These are phyloP conservation scores for Pistacia integerrima DNA, from an alignment of 345 rosid genomes.

Conservation along the genomic window DNA sequence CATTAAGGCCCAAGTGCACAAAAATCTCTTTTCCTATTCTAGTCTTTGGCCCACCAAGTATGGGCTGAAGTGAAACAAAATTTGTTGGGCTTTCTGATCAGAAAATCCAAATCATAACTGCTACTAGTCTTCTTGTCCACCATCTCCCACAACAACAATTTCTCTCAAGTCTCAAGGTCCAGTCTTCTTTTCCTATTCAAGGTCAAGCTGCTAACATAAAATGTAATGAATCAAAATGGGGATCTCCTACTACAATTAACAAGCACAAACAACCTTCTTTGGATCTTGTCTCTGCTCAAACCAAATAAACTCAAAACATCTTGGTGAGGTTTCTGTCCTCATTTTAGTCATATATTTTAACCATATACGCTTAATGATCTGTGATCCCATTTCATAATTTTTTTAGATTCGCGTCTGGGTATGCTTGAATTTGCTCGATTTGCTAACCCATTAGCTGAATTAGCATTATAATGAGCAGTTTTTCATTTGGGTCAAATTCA, in stretches of 20 bases:
- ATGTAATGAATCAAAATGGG: too few species aligned
- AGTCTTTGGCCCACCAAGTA: neutral
- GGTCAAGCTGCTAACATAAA: too few species aligned
- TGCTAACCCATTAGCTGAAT: conserved; percentile 28
- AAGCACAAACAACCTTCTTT: too few species aligned
- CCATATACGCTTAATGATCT: neutral
- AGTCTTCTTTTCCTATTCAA: too few species aligned
- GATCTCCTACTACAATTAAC: neutral
- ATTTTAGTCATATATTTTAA: too few species aligned
- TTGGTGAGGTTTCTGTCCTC: conserved; percentile 24
- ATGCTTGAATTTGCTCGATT: conserved; percentile 40
- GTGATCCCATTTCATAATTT: conserved; percentile 28
- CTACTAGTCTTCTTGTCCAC: neutral
- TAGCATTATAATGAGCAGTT: conserved; percentile 58
- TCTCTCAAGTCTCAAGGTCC: neutral
- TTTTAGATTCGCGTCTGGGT: conserved; percentile 33
- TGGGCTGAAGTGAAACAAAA: neutral
- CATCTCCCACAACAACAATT: neutral
- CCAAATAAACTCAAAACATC: neutral
- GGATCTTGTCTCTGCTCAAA: conserved; percentile 9
- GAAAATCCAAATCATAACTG: neutral
- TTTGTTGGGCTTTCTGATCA: neutral
- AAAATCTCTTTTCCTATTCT: too few species aligned
- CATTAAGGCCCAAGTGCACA: too few species aligned
- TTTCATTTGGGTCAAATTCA: conserved; percentile 48